Evolutionary conservation across 108 stramenopile species (phyloP).

Genomic region (Fragilariopsis cylindrus): DNA sequence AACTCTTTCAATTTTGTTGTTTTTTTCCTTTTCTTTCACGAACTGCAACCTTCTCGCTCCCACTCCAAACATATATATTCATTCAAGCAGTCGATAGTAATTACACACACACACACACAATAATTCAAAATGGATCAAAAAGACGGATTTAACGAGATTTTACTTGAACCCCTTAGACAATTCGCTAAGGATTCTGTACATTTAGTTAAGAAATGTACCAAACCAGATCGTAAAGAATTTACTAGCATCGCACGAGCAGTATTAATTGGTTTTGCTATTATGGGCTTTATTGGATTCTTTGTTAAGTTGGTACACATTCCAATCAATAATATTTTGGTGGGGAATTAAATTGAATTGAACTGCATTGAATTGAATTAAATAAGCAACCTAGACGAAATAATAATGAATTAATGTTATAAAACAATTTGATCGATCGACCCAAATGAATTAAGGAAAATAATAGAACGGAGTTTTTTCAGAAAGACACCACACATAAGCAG

Average conservation of each 20-base stretch:
- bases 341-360: slow-evolving; percentile 29
- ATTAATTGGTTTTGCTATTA: slow-evolving; percentile 96
- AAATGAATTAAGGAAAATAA: neutral
- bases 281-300: slow-evolving; percentile 99
- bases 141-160: slow-evolving; percentile 88
- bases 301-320: slow-evolving; percentile 99
- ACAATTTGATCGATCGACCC: neutral
- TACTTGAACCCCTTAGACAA: slow-evolving; percentile 94
- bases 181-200: slow-evolving; percentile 98
- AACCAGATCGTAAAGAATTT: slow-evolving; percentile 98
- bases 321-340: slow-evolving; percentile 99
- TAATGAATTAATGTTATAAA: neutral
- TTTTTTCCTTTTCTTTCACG: neutral
- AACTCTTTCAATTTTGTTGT: neutral
- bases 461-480: neutral
- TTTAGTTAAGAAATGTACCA: slow-evolving; percentile 98
- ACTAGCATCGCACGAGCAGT: slow-evolving; percentile 90
- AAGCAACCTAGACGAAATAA: neutral
- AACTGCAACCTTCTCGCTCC: neutral
- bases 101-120: neutral
- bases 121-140: slow-evolving; percentile 43
- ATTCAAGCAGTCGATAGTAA: neutral
- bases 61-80: neutral
- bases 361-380: neutral
- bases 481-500: neutral